Conservation (phyloP, 495 filamentous ascomycete genomes). For the Penicillium parvum region DNA sequence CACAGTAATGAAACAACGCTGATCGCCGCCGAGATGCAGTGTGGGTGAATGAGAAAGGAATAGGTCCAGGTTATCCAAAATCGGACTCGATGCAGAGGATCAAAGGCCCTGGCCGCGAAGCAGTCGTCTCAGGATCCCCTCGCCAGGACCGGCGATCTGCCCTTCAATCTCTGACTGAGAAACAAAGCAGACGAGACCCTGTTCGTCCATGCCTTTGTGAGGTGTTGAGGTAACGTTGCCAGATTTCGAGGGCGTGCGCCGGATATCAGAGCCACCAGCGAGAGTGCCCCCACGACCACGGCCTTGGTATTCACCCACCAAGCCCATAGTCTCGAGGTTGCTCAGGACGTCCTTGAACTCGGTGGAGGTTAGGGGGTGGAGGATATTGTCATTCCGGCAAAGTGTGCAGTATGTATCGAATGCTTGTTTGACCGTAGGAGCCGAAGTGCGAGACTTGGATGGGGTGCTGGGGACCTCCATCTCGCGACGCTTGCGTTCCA, state of each 20-base stretch:
- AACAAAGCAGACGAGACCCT: conserved; percentile 69
- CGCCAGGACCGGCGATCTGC: conserved; percentile 65
- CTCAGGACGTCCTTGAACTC: conserved; percentile 95
- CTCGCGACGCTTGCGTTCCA: conserved; percentile 58
- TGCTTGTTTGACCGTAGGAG: conserved; percentile 71
- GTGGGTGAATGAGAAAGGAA: neutral
- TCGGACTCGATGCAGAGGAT: conserved; percentile 1
- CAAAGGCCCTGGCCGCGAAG: conserved; percentile 41
- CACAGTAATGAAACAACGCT: neutral
- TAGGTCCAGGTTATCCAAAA: too few species aligned
- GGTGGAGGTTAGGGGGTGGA: conserved; percentile 79
- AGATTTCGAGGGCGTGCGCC: conserved; percentile 56
- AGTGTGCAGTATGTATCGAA: conserved; percentile 74
- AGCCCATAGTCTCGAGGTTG: conserved; percentile 76
- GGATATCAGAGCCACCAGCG: conserved; percentile 39
- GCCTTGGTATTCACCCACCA: conserved; percentile 72
- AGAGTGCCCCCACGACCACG: conserved; percentile 62
- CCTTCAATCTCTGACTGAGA: conserved; percentile 70
- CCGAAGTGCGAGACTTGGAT: conserved; percentile 49
- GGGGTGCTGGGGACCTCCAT: conserved; percentile 46
- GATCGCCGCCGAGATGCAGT: too few species aligned
- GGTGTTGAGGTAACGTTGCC: conserved; percentile 42
- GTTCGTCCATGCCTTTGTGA: conserved; percentile 57
- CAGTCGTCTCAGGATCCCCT: conserved; percentile 44
- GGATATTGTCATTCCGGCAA: conserved; percentile 75